A percentile compares a stretch with the other conserved stretches of the same genome.
These are phyloP conservation scores for Tetrapisispora taiwanensis DNA, from an alignment of 805 yeast genomes.

Conservation along the genomic window DNA sequence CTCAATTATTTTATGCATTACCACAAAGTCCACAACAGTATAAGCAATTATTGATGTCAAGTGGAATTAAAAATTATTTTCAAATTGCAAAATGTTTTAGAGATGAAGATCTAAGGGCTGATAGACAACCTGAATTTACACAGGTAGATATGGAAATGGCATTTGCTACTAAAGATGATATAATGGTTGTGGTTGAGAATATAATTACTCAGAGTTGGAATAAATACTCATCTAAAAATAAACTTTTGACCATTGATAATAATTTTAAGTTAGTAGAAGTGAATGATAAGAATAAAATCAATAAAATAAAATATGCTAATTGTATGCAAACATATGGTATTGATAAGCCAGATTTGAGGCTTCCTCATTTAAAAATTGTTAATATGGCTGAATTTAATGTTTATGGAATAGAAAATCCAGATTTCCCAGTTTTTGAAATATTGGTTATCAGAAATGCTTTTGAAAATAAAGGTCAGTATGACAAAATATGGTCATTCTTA, in stretches of 20 bases:
- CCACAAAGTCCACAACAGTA: slow-evolving; percentile 98
- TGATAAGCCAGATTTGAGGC: slow-evolving; percentile 87
- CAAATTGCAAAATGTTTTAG: slow-evolving; percentile 92
- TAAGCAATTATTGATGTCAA: slow-evolving; percentile 88
- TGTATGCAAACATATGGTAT: slow-evolving; percentile 73
- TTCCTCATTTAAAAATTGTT: slow-evolving; percentile 40
- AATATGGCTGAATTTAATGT: slow-evolving; percentile 37
- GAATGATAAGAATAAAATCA: slow-evolving; percentile 21
- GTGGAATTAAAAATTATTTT: slow-evolving; percentile 77
- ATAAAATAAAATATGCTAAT: slow-evolving; percentile 50
- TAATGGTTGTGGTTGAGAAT: slow-evolving; percentile 52
- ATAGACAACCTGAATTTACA: slow-evolving; percentile 96
- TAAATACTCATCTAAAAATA: slow-evolving; percentile 18
- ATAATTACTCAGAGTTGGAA: slow-evolving; percentile 50
- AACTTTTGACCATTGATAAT: slow-evolving; percentile 24
- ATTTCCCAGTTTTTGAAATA: slow-evolving; percentile 66
- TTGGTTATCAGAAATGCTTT: slow-evolving; percentile 49
- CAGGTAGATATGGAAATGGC: slow-evolving; percentile 95
- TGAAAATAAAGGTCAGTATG: slow-evolving; percentile 20
- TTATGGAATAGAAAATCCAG: slow-evolving; percentile 28
- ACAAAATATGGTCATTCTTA: slow-evolving; percentile 31
- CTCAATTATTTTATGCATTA: slow-evolving; percentile 60
- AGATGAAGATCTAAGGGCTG: slow-evolving; percentile 90
- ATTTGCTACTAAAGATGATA: slow-evolving; percentile 60
- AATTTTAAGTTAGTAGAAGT: slow-evolving; percentile 14